Percentiles rank a stretch among this genome's conserved stretches.
These are phyloP conservation scores for Exserohilum rostratum DNA, from an alignment of 2,329 filamentous ascomycete species.

Conservation along the genomic window DNA sequence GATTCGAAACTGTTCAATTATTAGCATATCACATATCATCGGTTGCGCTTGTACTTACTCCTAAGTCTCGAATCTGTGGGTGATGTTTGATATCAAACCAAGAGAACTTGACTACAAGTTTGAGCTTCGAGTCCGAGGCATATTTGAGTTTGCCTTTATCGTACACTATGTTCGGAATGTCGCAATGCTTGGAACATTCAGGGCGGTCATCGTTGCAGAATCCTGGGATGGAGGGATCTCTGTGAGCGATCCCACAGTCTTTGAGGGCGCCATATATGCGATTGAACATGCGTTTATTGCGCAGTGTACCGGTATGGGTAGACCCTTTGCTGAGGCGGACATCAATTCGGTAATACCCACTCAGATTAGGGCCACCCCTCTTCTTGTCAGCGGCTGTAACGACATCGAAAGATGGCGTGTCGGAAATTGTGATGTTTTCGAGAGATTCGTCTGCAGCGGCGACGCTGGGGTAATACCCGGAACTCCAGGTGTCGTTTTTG, in stretches of 20 bases:
- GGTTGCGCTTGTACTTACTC: background rate
- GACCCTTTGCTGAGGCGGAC: background rate
- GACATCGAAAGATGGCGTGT: background rate
- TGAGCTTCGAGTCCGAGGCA: background rate
- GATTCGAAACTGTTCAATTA: background rate
- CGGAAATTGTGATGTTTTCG: background rate
- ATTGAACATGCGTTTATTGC: constrained; percentile 1
- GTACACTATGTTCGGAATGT: background rate
- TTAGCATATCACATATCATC: background rate
- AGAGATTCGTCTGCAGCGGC: background rate
- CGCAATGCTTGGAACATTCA: background rate
- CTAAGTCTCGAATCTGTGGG: background rate
- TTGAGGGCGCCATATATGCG: constrained; percentile 4
- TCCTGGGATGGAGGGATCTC: background rate
- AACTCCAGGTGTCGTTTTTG: background rate
- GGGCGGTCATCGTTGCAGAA: background rate
- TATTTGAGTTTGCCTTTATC: background rate
- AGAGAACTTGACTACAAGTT: background rate
- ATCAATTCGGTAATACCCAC: constrained; percentile 6
- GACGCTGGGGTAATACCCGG: background rate
- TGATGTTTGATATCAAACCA: background rate
- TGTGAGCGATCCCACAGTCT: background rate
- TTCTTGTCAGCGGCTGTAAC: background rate
- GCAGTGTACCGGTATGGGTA: constrained; percentile 7
- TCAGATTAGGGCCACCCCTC: background rate